Base-by-base conservation (phyloP, 805 yeast species). In the Ogataea angusta region DNA sequence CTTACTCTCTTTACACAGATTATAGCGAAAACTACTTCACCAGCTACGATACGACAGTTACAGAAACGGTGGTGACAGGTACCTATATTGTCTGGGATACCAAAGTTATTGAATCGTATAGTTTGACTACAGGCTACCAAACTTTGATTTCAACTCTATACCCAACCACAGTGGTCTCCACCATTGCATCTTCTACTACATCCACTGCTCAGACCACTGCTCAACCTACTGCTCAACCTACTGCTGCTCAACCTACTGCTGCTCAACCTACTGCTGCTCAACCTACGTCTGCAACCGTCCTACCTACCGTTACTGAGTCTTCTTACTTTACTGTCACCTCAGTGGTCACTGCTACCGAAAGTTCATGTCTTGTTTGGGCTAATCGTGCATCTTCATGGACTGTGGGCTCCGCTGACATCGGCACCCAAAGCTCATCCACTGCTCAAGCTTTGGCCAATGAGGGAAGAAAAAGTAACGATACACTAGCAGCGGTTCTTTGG, bases 31-130 rank as follows among this genome's bases (percentile, higher is more conserved):
- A 36, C 2, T 34, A 26, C 10, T n/a, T 34, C 16, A 43, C 48
- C 13, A 10, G 27, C 18, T 38, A 25, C 35, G 5, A 34, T 4
- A 50, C 50, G 10, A 9, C 14, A 5, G 17, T 8, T 16, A 18
- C 30, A 2, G 34, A 28, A 8, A 15, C 36, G 3, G 37, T 42
- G 13, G 43, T 45, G 18, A 46, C 55, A 12, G 30, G 31, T 5
- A 47, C 49, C 7, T 50, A 47, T 35, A 30, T 45, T 34, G 43
- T 34, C 10, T 47, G 46, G 48, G 34, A 43, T 10, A 40, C 45
- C 7, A 26, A 34, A 3, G 42, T 29, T 6, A 17, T 43, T 12
- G 43, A 35, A 8, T 45, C 49, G 2, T 23, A 37, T 38, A 40
- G 45, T 24, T 18, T 42, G 17, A 36, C 36, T 14, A 48, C 50